Evolutionary conservation across 2,329 filamentous ascomycete species (phyloP), one percentile per base, ranked within the genome.

Genomic region (Botrytis aclada): DNA sequence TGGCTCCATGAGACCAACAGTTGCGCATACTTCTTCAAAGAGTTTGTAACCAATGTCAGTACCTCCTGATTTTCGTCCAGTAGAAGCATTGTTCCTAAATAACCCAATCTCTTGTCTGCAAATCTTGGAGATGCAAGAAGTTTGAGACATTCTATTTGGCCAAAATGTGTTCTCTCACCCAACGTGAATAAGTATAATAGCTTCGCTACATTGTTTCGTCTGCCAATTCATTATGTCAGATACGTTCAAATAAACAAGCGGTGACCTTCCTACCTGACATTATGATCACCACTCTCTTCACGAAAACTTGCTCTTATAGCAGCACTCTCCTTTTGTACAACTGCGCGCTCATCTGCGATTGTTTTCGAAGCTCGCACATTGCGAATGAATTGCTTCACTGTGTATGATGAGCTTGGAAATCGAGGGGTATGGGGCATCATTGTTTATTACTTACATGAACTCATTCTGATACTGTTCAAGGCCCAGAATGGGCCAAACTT

Each of bases 361-460:
- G 96, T 99, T 86, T 99, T 99, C 74, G 96, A 94, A 75, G 96
- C 95, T 82, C 96, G 94, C 82, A 99, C 96, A 85, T 98, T 98
- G 82, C 96, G 95, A 84, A 99, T 99, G 85, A 99, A 99, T 85
- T 98, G 96, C 86, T 99, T 99, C 83, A 99, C 96, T 98, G 77
- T 72, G 73, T 73, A 58, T 45, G 45, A 74, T 79, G 56, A 80
- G 77, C 62, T 56, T 64, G 66, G 58, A 29, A 47, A 51, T 71
- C 47, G 75, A 74, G 71, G 75, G 74, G 74, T 70, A 74, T 65
- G 65, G 67, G 61, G 74, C 71, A 72, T 64, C 72, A 56, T 72
- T 70, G 61, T 67, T 73, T 67, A 39, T 63, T 60, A 56, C 78
- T 76, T 77, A 81, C 80, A 77, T 71, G 80, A 82, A 76, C 80